Evolutionary conservation across 1,284 basidiomycete genomes (phyloP), one percentile per base, ranked within the genome.

Genomic region (Puccinia brachypodii): DNA sequence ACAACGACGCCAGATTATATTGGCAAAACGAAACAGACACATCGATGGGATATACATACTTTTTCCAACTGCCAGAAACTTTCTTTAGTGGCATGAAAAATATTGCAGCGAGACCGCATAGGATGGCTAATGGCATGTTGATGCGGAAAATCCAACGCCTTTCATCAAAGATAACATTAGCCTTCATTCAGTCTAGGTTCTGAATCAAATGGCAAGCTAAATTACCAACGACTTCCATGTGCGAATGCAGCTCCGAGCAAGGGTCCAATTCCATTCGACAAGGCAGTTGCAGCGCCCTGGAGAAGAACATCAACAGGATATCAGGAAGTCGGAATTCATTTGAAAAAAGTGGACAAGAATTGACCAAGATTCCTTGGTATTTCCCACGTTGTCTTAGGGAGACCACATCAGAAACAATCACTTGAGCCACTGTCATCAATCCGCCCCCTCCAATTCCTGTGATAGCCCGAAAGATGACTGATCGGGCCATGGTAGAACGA

Each of bases 361-460:
- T 56, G 53, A 56, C 66, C n/a, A 71, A 75, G 47, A 42, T 76
- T 40, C 81, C 86, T 72, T 87, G 88, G 82, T 87, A 88, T 42
- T 87, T 88, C 0, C 88, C 88, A 62, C 88, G 84, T 7, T 87
- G 85, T 79, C 87, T 87, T 83, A 88, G 84, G 19, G 85, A 85
- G 36, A 88, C 87, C 19, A 88, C 85, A 77, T 88, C 88, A 16
- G 86, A 86, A 22, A 87, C 86, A 68, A 88, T 86, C 73, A 88
- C 85, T 83, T 87, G 88, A 0, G 86, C 82, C 84, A 88, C 87
- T 36, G 85, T 85, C 71, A 87, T 88, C 74, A 88, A 84, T 14
- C 88, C 88, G 42, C 88, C 88, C 25, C 88, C 88, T 16, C 88
- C 88, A 28, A 88, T 86, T 82, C 88, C 88, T 9, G 87, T 86